Percentiles rank a stretch among this genome's conserved stretches.
Conservation (phyloP, 164 flowering plant species). For the Aristolochia contorta region DNA sequence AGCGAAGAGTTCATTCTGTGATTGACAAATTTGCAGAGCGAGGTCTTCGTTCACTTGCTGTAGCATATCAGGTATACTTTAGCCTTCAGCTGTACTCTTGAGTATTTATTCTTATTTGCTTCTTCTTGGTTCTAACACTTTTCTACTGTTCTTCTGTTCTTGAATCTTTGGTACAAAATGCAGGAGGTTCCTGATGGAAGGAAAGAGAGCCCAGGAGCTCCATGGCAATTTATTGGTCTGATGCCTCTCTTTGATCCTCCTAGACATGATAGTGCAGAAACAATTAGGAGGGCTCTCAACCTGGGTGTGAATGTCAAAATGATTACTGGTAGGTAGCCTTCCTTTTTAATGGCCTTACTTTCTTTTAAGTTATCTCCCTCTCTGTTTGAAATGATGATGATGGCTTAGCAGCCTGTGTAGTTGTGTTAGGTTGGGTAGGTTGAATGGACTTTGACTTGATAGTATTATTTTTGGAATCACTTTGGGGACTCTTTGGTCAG, state of each 20-base stretch:
- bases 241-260: slow-evolving; percentile 98
- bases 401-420: not conserved
- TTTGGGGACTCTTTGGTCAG: slow-evolving; percentile 19
- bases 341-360: not conserved
- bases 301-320: slow-evolving; percentile 98
- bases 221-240: slow-evolving; percentile 92
- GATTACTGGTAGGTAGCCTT: slow-evolving; percentile 65
- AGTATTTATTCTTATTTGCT: not conserved
- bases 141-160: not conserved
- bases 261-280: slow-evolving; percentile 96
- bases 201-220: slow-evolving; percentile 87
- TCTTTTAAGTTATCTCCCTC: not conserved
- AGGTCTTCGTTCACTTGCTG: slow-evolving; percentile 82
- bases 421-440: not conserved
- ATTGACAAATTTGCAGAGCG: slow-evolving; percentile 84
- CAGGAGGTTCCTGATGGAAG: slow-evolving; percentile 97
- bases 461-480: not conserved
- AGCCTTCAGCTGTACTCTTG: not conserved
- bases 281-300: slow-evolving; percentile 88
- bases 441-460: not conserved
- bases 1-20: slow-evolving; percentile 68
- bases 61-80: slow-evolving; percentile 70
- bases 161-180: slow-evolving; percentile 3
- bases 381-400: not conserved
- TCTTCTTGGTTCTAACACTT: not conserved